phyloP scores from a whole-genome alignment of 768 basidiomycete genomes.

The Sporobolomyces pararoseus region DNA sequence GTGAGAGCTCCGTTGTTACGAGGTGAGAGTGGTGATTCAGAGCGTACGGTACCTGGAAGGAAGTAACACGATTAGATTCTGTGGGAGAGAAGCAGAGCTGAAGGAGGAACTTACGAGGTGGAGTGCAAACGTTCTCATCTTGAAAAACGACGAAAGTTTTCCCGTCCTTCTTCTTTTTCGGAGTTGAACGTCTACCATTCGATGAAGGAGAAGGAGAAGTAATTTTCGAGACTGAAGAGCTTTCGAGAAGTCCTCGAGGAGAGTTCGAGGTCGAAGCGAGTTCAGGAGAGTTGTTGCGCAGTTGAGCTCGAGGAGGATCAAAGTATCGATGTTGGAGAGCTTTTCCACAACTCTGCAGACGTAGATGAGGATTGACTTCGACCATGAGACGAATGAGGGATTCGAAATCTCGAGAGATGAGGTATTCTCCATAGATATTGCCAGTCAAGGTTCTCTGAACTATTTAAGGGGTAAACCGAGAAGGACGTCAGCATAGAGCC shows the following conservation, averaged over 20 bases:
- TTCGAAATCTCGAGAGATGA: conserved; percentile 37
- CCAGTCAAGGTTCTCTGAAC: conserved; percentile 38
- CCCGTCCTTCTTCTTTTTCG: conserved; percentile 3
- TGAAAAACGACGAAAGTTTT: conserved; percentile 13
- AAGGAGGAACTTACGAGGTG: neutral
- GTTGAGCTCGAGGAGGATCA: neutral
- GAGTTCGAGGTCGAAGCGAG: too few relatives aligned
- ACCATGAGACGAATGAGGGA: conserved; percentile 42
- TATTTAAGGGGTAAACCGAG: neutral
- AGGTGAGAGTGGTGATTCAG: neutral
- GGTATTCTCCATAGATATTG: conserved; percentile 35
- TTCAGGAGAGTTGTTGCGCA: neutral
- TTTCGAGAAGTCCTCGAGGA: too few relatives aligned
- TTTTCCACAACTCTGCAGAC: conserved; percentile 31
- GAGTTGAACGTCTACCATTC: conserved; percentile 11
- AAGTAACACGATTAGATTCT: too few relatives aligned
- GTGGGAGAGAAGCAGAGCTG: too few relatives aligned
- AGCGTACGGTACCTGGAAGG: neutral
- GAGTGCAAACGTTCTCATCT: neutral
- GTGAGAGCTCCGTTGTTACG: neutral
- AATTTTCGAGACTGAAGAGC: neutral
- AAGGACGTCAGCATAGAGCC: neutral
- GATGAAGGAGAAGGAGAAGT: neutral
- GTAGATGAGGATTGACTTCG: conserved; percentile 24
- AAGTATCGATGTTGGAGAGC: conserved; percentile 43